Base-by-base conservation (phyloP, 345 rosid species). In the Citrus hindsii region DNA sequence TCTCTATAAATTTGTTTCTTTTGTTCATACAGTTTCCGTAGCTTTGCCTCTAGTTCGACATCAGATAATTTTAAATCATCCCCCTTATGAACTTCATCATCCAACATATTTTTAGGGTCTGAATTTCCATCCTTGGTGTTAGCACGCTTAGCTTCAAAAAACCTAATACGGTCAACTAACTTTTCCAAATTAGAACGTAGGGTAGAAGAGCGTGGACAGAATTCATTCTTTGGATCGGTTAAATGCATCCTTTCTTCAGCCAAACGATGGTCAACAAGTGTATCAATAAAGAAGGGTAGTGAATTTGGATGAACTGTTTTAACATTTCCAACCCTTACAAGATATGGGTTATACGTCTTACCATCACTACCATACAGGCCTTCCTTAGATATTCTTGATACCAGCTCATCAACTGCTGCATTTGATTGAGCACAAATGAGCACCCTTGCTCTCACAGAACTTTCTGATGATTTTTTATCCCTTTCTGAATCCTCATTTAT, bases 351-450 rank as follows among this genome's bases (percentile, higher is more conserved):
- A 87, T 90, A 95, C 91, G 78, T 88, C 88, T 88, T 87, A 69
- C 98, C 99, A 86, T 93, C 94, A 72, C 88, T 74, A n/a, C 96
- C 96, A 77, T 88, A 87, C 58, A 95, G 97, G 61, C 99, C 98
- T 82, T 87, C 87, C 79, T 83, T 83, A 63, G 90, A 84, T 81
- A 95, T 89, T 79, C 99, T 89, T 77, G 96, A 89, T 67, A 95
- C 98, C 83, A 95, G 83, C 83, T 95, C 99, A 85, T 95, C 99
- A 85, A 95, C 99, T 53, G 99, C 99, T 71, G 99, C 99, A 88
- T 95, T 95, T 76, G 99, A 95, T 83, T 95, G 99, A 69, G 99
- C 98, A 81, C 99, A 95, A 73, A 95, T 83, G 69, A 95, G 86
- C 77, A 95, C 94, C 83, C 99, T 95, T 85, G 92, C 92, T 80